Evolutionary conservation across 2,329 filamentous ascomycete genomes (phyloP).

Genomic region (Ramichloridium luteum): DNA sequence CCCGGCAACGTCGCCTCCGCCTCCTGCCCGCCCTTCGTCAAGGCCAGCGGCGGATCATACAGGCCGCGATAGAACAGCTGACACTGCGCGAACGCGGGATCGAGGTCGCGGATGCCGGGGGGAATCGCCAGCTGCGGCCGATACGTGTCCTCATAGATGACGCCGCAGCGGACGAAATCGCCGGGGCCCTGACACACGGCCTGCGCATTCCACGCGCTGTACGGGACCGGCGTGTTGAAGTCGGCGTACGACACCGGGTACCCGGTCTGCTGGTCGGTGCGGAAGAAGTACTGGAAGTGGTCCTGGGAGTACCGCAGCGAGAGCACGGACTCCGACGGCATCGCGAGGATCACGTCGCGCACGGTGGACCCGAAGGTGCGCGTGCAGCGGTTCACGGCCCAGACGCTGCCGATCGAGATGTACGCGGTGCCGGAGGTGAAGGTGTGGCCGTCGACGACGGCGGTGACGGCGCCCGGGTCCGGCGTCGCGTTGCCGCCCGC

Average conservation of each 20-base stretch:
- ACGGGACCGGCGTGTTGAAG: constrained; percentile 20
- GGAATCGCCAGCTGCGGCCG: constrained; percentile 20
- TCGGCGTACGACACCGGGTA: constrained; percentile 21
- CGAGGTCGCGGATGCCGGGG: constrained; percentile 16
- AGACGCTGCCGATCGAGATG: constrained; percentile 20
- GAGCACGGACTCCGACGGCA: constrained; percentile 19
- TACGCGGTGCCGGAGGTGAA: constrained; percentile 22
- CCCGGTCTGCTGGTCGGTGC: constrained; percentile 16
- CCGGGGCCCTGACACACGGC: constrained; percentile 10
- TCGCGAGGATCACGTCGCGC: constrained; percentile 17
- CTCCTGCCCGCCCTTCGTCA: constrained; percentile 10
- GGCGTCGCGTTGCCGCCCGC: constrained; percentile 3
- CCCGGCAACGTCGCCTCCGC: constrained; percentile 10
- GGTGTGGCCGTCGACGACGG: constrained; percentile 14
- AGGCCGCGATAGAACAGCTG: constrained; percentile 22
- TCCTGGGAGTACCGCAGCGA: constrained; percentile 20
- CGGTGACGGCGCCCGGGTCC: constrained; percentile 6
- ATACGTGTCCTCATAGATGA: constrained; percentile 18
- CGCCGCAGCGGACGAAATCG: constrained; percentile 9
- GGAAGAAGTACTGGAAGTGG: constrained; percentile 16
- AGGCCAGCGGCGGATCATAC: constrained; percentile 18
- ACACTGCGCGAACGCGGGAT: constrained; percentile 17
- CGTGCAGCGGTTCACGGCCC: constrained; percentile 17
- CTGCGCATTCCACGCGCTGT: constrained; percentile 20
- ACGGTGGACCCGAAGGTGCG: constrained; percentile 12